Conservation (phyloP, 495 filamentous ascomycete species). For the Lineolata rhizophorae region DNA sequence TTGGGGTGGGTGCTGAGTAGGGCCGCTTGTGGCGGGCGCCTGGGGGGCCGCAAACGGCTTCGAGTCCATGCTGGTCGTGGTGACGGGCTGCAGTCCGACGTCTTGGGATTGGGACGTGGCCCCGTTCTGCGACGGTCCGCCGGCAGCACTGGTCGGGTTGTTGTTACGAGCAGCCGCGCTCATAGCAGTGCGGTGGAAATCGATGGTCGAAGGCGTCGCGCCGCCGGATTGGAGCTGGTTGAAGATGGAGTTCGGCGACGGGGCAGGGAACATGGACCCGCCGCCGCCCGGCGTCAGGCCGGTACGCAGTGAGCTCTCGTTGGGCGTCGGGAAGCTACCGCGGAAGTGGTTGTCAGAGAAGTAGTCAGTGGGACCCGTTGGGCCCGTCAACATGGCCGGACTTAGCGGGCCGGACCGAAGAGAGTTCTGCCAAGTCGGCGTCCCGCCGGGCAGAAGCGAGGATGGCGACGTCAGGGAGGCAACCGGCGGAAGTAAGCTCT, state of each 20-base stretch:
- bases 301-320: slow-evolving; percentile 84
- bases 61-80: no score
- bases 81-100: no score
- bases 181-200: slow-evolving; percentile 87
- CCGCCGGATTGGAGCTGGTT: slow-evolving; percentile 58
- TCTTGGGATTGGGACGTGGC: no score
- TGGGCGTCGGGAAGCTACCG: slow-evolving; percentile 79
- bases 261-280: slow-evolving; percentile 91
- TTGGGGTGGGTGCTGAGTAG: no score
- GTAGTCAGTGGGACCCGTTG: slow-evolving; percentile 51
- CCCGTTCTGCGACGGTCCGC: no score
- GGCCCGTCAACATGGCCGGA: slow-evolving; percentile 91
- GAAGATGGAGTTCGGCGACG: slow-evolving; percentile 69
- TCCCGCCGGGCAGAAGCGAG: slow-evolving; percentile 43
- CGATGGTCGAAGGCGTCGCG: slow-evolving; percentile 71
- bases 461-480: slow-evolving; percentile 83
- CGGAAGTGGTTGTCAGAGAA: slow-evolving; percentile 47
- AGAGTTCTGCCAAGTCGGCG: slow-evolving; percentile 58
- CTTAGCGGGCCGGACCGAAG: slow-evolving; percentile 83
- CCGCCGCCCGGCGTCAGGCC: slow-evolving; percentile 88
- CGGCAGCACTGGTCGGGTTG: slow-evolving; percentile 21
- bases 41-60: neutral
- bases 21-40: no score
- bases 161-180: slow-evolving; percentile 41
- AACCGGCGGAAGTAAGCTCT: slow-evolving; percentile 76